Evolutionary conservation across 2,329 filamentous ascomycete genomes (phyloP).

Genomic region (Neonectria coccinea): DNA sequence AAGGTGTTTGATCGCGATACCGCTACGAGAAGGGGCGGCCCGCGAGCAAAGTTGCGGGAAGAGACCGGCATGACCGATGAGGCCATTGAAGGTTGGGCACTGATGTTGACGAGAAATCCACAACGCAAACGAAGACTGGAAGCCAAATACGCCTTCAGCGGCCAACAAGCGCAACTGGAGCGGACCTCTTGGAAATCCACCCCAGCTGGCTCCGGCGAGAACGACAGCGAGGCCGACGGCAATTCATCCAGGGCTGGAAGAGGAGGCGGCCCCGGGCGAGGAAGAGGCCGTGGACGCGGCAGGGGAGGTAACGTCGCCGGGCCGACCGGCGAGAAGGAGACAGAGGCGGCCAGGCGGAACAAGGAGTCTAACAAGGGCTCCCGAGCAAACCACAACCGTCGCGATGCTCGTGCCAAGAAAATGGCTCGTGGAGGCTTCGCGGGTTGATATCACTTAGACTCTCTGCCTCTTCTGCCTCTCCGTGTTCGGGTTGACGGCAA

Average conservation of each 20-base stretch:
- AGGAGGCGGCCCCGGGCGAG: conserved; percentile 58
- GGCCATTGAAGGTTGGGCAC: conserved; percentile 90
- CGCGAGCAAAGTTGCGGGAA: conserved; percentile 73
- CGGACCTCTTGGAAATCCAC: conserved; percentile 74
- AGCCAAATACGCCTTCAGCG: conserved; percentile 74
- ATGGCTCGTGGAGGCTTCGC: conserved; percentile 66
- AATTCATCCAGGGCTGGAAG: conserved; percentile 60
- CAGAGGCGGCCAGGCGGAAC: conserved; percentile 75
- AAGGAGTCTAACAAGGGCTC: conserved; percentile 88
- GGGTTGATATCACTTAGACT: conserved; percentile 44
- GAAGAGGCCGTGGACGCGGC: conserved; percentile 63
- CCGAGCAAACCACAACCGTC: conserved; percentile 86
- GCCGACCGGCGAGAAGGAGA: conserved; percentile 75
- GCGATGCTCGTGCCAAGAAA: conserved; percentile 76
- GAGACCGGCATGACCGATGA: conserved; percentile 94
- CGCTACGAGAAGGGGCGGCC: conserved; percentile 72
- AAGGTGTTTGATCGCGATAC: conserved; percentile 78
- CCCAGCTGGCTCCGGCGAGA: conserved; percentile 65
- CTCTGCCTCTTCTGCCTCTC: conserved; percentile 39
- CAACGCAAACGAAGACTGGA: conserved; percentile 77
- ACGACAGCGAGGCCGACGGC: conserved; percentile 65
- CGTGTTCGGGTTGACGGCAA: conserved; percentile 1
- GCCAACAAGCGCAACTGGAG: conserved; percentile 73
- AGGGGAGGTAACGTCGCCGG: conserved; percentile 73
- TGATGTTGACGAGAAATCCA: conserved; percentile 84